A percentile compares a stretch with the other conserved stretches of the same genome.
These are phyloP conservation scores for Aspergillus fumigatiaffinis DNA, from an alignment of 2,329 filamentous ascomycete species.

Conservation along the genomic window DNA sequence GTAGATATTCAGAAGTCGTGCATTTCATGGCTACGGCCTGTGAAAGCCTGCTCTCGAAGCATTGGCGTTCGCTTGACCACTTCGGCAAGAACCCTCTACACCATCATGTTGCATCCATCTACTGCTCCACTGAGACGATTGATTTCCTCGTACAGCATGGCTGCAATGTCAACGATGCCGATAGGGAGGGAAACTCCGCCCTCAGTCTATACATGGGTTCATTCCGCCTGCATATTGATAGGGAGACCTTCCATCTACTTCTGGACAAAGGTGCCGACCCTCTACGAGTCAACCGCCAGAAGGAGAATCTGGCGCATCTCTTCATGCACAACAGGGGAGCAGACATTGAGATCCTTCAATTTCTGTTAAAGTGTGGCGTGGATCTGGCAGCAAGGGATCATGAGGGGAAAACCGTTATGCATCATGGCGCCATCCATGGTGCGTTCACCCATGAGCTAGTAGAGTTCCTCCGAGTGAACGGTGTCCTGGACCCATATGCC, in stretches of 20 bases:
- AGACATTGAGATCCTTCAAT: constrained; percentile 8
- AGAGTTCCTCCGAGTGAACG: constrained; percentile 4
- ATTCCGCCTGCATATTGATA: constrained; percentile 7
- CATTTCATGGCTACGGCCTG: constrained; percentile 5
- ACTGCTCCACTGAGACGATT: constrained; percentile 6
- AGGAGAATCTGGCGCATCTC: constrained; percentile 11
- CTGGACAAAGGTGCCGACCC: constrained; percentile 5
- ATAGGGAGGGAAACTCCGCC: constrained; percentile 9
- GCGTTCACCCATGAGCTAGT: constrained; percentile 12
- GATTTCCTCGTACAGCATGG: constrained; percentile 9
- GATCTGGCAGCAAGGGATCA: constrained; percentile 11
- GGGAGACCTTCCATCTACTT: constrained; percentile 6
- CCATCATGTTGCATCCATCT: constrained; percentile 9
- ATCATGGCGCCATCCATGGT: constrained; percentile 16
- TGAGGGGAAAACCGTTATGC: constrained; percentile 8
- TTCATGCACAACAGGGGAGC: constrained; percentile 9
- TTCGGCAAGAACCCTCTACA: constrained; percentile 11
- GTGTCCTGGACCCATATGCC: constrained; percentile 2
- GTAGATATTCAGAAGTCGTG: constrained; percentile 3
- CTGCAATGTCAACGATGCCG: constrained; percentile 8
- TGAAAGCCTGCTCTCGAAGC: constrained; percentile 1
- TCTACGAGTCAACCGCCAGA: constrained; percentile 5
- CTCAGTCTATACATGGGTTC: constrained; percentile 11
- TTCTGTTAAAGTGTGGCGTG: constrained; percentile 7
- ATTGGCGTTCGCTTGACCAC: constrained; percentile 8